phyloP scores from a whole-genome alignment of 2,329 filamentous ascomycete species.

The Arachnopeziza araneosa region DNA sequence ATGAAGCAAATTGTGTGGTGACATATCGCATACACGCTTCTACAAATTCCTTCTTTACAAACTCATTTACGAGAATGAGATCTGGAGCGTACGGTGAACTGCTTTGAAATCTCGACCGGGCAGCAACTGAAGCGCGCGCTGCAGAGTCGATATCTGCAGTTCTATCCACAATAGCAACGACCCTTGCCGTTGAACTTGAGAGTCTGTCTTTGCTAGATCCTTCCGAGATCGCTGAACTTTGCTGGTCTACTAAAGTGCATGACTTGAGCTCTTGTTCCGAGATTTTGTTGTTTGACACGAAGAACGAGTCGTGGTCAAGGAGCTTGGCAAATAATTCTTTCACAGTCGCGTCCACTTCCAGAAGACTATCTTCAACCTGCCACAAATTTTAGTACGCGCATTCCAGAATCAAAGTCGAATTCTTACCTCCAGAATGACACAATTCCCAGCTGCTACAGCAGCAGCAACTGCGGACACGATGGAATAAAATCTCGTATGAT shows the following conservation, averaged over 20 bases:
- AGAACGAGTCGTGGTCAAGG: conserved; percentile 45
- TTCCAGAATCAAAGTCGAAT: neutral
- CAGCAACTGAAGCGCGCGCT: conserved; percentile 46
- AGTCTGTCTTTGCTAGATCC: neutral
- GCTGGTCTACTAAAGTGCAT: neutral
- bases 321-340: conserved; percentile 34
- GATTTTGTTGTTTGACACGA: conserved; percentile 31
- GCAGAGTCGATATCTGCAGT: conserved; percentile 49
- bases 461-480: conserved; percentile 39
- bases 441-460: conserved; percentile 46
- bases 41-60: conserved; percentile 46
- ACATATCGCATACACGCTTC: conserved; percentile 12
- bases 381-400: neutral
- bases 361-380: conserved; percentile 6
- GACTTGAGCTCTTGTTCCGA: conserved; percentile 15
- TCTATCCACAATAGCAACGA: conserved; percentile 55
- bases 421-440: conserved; percentile 42
- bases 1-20: neutral
- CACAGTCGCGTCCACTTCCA: conserved; percentile 38
- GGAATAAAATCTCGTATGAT: conserved; percentile 44
- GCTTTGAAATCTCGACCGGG: conserved; percentile 50
- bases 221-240: neutral
- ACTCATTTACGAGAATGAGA: conserved; percentile 60
- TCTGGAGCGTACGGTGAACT: conserved; percentile 57
- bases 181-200: conserved; percentile 27